Evolutionary conservation across 2,329 filamentous ascomycete species (phyloP), one percentile per base, ranked within the genome.

Genomic region (Xylariaceae sp.): DNA sequence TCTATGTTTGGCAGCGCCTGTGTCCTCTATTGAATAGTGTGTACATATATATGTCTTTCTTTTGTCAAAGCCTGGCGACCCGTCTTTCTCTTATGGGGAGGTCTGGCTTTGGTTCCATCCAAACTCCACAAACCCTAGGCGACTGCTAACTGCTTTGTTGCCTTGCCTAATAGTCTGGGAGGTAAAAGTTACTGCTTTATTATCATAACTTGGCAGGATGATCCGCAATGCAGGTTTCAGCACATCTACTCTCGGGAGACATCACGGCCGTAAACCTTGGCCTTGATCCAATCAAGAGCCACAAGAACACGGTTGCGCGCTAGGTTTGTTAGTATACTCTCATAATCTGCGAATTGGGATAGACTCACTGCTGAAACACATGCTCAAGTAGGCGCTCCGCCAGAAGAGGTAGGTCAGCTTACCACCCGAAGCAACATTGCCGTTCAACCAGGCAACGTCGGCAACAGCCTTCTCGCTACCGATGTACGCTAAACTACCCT

Each of bases 341-440:
- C 35, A 13, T 24, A 30, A 11, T 6, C 23, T 29, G 13, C 2
- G 10, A 3, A 16, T 18, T 15, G 29, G 44, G 42, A 16, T 27
- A 55, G 64, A 89, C 91, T 86, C 83, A 94, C 91, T 92, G 86
- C 92, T 97, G 76, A 99, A 99, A 85, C 93, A 97, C 94, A 99
- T 99, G 82, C 91, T 97, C 73, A 99, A 80, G 75, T 99, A 99
- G 50, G 93, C 94, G 71, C 90, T 95, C 73, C 92, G 85, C 94
- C 94, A 99, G 85, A 99, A 99, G 64, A 97, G 84, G 78, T 96
- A 99, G 51, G 94, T 99, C 76, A 97, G 80, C 67, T 88, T 91
- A 71, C 94, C 94, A 71, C 93, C 94, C 39, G 88, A 91, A 58
- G 94, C 93, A 66, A 99, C 83, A 79, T 97, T 99, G 63, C 94